phyloP scores from a whole-genome alignment of 345 rosid species.

The Xanthoceras sorbifolium region DNA sequence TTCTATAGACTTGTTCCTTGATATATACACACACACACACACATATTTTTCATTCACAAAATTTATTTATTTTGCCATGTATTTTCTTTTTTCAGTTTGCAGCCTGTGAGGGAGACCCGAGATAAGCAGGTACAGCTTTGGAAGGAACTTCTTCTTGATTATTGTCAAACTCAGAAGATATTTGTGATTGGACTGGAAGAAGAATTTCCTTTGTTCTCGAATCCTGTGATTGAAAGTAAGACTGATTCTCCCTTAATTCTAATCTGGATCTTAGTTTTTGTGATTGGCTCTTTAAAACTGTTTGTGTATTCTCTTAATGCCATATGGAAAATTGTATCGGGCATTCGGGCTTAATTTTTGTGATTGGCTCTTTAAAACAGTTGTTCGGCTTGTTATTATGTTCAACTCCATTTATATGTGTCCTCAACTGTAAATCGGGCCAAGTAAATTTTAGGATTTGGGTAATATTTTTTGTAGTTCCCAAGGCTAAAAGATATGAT shows the following conservation, averaged over 20 bases:
- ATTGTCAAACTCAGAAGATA: constrained; percentile 66
- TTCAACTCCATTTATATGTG: background rate
- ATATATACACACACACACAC: no score
- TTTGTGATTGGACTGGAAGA: constrained; percentile 78
- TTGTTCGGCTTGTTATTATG: background rate
- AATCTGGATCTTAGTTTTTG: background rate
- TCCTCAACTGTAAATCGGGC: background rate
- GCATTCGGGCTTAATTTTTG: no score
- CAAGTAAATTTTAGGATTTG: background rate
- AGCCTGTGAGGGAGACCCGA: constrained; percentile 92
- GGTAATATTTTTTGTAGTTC: background rate
- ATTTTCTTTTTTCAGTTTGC: constrained; percentile 53
- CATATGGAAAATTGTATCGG: background rate
- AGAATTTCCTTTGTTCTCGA: constrained; percentile 81
- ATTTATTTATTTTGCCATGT: background rate
- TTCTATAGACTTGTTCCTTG: background rate
- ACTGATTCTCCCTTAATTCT: background rate
- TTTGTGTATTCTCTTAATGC: background rate
- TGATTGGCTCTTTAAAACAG: background rate
- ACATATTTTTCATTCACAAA: background rate
- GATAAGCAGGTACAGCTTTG: constrained; percentile 93
- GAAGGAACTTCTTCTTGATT: constrained; percentile 92
- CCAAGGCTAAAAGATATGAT: background rate
- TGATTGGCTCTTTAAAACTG: constrained; percentile 7
- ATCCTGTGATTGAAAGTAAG: constrained; percentile 78